Evolutionary conservation across 2,329 filamentous ascomycete species (phyloP), one percentile per base, ranked within the genome.

Genomic region (Trichoderma aggressivum): DNA sequence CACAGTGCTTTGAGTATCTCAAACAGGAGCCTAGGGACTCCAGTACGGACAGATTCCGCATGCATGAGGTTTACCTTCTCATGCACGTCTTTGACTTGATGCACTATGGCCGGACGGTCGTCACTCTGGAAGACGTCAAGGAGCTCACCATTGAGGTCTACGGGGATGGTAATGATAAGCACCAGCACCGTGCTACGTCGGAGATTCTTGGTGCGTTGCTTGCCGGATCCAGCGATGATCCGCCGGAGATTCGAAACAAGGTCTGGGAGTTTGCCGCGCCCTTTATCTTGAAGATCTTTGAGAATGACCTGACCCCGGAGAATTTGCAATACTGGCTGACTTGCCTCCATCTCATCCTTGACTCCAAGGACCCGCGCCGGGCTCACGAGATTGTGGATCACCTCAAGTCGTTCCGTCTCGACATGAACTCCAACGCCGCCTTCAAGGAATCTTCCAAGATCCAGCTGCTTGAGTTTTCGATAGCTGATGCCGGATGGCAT

Each of bases 381-480:
- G 90, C 90, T 3, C 94, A 92, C 85, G 95, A 97, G 74, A 87
- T 99, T 73, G 88, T 97, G 43, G 91, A 96, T 74, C 91, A 90
- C 81, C 85, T 99, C 24, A 89, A 92, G 60, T 89, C 90, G 68
- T 98, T 98, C 87, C 89, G 94, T 34, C 86, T 99, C 11, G 96
- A 99, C 79, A 95, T 98, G 91, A 86, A 89, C 7, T 98, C 95
- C 0, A 98, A 98, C 78, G 96, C 97, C 5, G 96, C 96, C 0
- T 99, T 99, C 87, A 99, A 99, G 80, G 97, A 99, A 80, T 97
- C 95, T 70, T 97, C 95, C 32, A 98, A 98, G 83, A 93, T 99
- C 18, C 91, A 96, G 74, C 84, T 99, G 34, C 85, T 99, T 21
- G 94, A 98, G 75, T 94, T 97, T 75, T 88, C 93, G 73, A 92